A percentile compares a stretch with the other conserved stretches of the same genome.
These are phyloP conservation scores for Solanum lycopersicoides DNA, from an alignment of 257 asterid species.

Conservation along the genomic window DNA sequence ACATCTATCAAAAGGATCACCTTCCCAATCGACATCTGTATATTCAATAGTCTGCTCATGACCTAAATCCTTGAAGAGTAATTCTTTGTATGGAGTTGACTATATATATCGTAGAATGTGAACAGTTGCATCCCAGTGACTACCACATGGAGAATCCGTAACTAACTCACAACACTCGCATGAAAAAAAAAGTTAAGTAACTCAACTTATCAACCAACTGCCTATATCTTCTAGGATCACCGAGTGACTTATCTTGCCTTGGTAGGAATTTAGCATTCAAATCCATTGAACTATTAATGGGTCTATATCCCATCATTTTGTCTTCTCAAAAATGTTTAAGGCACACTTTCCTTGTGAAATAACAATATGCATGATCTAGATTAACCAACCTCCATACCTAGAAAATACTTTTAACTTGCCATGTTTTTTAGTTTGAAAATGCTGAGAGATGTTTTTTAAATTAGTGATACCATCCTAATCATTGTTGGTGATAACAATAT, in stretches of 20 bases:
- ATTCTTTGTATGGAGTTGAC: neutral
- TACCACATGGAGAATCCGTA: neutral
- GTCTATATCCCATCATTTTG: neutral
- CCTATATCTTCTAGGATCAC: neutral
- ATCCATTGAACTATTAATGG: neutral
- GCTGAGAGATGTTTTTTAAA: neutral
- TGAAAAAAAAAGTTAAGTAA: neutral
- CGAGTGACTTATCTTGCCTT: neutral
- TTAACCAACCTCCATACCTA: neutral
- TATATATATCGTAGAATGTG: neutral
- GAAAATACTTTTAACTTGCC: neutral
- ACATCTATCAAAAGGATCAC: neutral
- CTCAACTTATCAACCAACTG: neutral
- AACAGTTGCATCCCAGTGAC: neutral
- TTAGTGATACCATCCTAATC: neutral
- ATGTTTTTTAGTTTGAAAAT: neutral
- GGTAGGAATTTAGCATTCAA: neutral
- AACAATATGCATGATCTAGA: neutral
- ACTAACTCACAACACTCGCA: neutral
- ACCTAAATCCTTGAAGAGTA: neutral
- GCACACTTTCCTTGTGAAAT: neutral
- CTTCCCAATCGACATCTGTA: neutral
- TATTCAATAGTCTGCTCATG: neutral
- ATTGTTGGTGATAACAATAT: neutral
- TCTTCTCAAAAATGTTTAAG: neutral